Base-by-base conservation (phyloP, 192 early-diverging fungal genomes). In the Podila epicladia region DNA sequence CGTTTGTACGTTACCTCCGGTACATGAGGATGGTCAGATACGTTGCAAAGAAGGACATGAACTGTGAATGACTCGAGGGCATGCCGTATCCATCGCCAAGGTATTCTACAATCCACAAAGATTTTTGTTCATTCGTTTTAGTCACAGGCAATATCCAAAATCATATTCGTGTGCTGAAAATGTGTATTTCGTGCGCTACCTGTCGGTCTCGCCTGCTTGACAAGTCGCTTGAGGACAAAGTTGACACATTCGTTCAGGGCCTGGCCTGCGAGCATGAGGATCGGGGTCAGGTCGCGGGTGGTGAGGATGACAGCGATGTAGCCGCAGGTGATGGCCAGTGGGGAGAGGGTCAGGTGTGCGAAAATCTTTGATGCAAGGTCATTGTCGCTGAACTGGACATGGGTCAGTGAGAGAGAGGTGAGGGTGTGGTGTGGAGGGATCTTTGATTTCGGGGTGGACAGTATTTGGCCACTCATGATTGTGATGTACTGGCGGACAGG, bases 21-120 rank as follows among this genome's bases (percentile, higher is more conserved):
- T 85, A 77, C 28, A 87, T 67, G 48, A 93, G 87, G 9, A 95
- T 72, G 35, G 86, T 69, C 9, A 84, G 58, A 67, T 89, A 94
- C 0, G 83, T 83, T 8, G 91, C 85, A 82, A 94, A 96, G 74
- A 83, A 96, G 32, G 87, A 86, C 73, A 95, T 92, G 70, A 95
- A 94, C 72, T 96, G 94, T 12, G 94, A 82, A 74, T 96, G 95
- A 59, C 87, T 90, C 4, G 91, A 93, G 5, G 95, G 95, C 95
- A 96, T 96, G 2, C 93, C 95, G 82, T 96, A 95, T n/a, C 92
- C 93, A 31, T 85, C 82, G 3, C 92, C 91, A 20, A 93, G 74
- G 71, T 91, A 88, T 32, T 79, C 93, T 94, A 84, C 15, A n/a
- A 57, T 19, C 50, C 51, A 20, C 11, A 35, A 35, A 2, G 49